Percentiles rank a stretch among this genome's conserved stretches.
phyloP scores from a whole-genome alignment of 2,329 filamentous ascomycete genomes.

The Penicillium psychrosexuale region DNA sequence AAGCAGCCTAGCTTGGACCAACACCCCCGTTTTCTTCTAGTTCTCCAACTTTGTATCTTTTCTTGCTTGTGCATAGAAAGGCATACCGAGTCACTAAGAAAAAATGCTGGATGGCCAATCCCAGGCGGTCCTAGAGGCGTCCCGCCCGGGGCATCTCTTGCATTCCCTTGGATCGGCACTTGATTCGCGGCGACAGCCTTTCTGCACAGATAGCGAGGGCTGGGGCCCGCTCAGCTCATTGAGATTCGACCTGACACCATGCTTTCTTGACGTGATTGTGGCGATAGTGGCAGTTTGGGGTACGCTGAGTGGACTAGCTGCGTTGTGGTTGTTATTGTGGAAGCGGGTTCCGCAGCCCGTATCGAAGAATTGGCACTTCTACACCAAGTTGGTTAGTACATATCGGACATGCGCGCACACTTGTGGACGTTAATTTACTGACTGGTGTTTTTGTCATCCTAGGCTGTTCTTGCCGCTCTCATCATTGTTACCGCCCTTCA shows the following conservation, averaged over 20 bases:
- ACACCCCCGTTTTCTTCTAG: constrained; percentile 12
- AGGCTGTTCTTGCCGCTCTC: constrained; percentile 65
- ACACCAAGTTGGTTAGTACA: constrained; percentile 73
- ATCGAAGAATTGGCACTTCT: constrained; percentile 87
- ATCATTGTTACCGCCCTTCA: constrained; percentile 68
- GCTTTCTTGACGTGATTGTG: constrained; percentile 92
- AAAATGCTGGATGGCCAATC: constrained; percentile 36
- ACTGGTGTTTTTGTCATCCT: constrained; percentile 4
- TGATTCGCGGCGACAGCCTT: constrained; percentile 54
- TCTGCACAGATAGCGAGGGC: constrained; percentile 87
- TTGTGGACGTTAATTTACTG: not conserved
- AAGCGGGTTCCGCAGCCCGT: constrained; percentile 66
- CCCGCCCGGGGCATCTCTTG: constrained; percentile 26
- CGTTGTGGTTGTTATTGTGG: constrained; percentile 74
- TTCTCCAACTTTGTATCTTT: constrained; percentile 9
- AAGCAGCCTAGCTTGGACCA: constrained; percentile 16
- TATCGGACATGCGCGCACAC: not conserved
- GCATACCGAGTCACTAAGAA: constrained; percentile 25
- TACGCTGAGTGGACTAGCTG: constrained; percentile 70
- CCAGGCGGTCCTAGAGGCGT: constrained; percentile 34
- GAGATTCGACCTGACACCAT: constrained; percentile 93
- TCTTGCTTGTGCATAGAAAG: constrained; percentile 18
- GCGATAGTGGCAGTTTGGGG: constrained; percentile 74
- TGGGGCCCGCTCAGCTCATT: constrained; percentile 90
- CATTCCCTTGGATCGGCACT: constrained; percentile 28